Evolutionary conservation across 768 basidiomycete species (phyloP).

Genomic region (Boletus pseudo-olivaceus): DNA sequence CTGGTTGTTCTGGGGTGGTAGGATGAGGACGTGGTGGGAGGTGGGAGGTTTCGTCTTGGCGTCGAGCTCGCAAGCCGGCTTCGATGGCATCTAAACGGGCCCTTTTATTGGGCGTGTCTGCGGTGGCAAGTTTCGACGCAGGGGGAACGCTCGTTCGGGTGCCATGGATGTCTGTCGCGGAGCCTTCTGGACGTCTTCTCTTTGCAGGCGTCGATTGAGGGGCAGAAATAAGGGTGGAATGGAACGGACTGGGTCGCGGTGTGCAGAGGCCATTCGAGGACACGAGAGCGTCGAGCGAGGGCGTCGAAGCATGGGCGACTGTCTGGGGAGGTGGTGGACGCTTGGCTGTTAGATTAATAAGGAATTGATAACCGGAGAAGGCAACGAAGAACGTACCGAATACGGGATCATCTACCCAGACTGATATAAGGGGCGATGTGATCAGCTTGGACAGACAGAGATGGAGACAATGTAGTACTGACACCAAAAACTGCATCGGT

Average conservation of each 20-base stretch:
- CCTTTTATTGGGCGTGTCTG: not conserved
- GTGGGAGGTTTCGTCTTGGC: not conserved
- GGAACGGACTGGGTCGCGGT: not conserved
- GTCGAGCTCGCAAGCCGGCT: conserved; percentile 8
- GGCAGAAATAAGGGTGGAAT: not conserved
- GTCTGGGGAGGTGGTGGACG: not conserved
- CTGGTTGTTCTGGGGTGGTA: not conserved
- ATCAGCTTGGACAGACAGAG: not conserved
- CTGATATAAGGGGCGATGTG: conserved; percentile 15
- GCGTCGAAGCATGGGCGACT: not conserved
- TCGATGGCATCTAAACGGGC: conserved; percentile 8
- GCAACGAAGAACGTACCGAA: conserved; percentile 4
- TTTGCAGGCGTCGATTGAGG: conserved; percentile 6
- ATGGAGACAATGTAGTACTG: not conserved
- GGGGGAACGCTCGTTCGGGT: not conserved
- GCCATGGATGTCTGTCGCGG: not conserved
- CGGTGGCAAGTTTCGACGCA: not conserved
- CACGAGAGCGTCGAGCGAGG: not conserved
- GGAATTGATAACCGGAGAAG: not conserved
- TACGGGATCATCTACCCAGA: conserved; percentile 31
- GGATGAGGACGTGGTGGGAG: not conserved
- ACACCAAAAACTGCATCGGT: conserved; percentile 37
- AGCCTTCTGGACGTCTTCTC: not conserved
- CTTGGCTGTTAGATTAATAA: not conserved
- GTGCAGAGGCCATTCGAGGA: not conserved